Evolutionary conservation across 2,329 filamentous ascomycete genomes (phyloP).

Genomic region (Chrysosporium keratinophilum): DNA sequence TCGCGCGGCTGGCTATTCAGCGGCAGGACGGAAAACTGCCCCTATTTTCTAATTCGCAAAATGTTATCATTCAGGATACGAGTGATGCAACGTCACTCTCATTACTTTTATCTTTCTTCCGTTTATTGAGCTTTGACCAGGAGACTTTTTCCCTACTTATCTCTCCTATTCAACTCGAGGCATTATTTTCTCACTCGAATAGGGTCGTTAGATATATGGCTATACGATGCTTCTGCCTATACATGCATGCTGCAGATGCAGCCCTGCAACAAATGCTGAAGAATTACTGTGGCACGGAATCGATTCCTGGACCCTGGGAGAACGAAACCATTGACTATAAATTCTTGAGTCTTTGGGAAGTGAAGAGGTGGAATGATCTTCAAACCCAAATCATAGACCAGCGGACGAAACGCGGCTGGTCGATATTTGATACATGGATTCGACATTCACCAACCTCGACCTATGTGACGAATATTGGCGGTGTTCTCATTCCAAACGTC

Average conservation of each 20-base stretch:
- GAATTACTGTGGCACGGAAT: conserved; percentile 53
- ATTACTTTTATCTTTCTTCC: conserved; percentile 60
- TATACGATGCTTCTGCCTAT: conserved; percentile 67
- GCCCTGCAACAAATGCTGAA: conserved; percentile 62
- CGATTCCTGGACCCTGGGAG: conserved; percentile 63
- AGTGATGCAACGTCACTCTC: conserved; percentile 33
- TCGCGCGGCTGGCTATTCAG: conserved; percentile 47
- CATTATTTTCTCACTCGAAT: conserved; percentile 51
- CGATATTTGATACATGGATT: conserved; percentile 21
- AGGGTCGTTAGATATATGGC: conserved; percentile 65
- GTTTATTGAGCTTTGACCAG: conserved; percentile 67
- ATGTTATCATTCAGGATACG: conserved; percentile 25
- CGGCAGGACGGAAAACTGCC: conserved; percentile 28
- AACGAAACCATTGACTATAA: conserved; percentile 65
- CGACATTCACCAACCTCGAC: conserved; percentile 36
- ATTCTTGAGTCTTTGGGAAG: conserved; percentile 58
- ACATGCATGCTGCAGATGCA: conserved; percentile 68
- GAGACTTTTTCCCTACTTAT: conserved; percentile 56
- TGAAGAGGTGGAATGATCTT: conserved; percentile 47
- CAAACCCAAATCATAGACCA: conserved; percentile 21
- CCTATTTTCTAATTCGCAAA: conserved; percentile 24
- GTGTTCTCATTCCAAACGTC: conserved; percentile 54
- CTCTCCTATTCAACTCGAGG: conserved; percentile 56
- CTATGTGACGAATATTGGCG: conserved; percentile 55
- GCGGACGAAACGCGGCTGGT: conserved; percentile 20